These are phyloP conservation scores for Ogataea siamensis DNA, from an alignment of 805 yeast species.

Conservation along the genomic window DNA sequence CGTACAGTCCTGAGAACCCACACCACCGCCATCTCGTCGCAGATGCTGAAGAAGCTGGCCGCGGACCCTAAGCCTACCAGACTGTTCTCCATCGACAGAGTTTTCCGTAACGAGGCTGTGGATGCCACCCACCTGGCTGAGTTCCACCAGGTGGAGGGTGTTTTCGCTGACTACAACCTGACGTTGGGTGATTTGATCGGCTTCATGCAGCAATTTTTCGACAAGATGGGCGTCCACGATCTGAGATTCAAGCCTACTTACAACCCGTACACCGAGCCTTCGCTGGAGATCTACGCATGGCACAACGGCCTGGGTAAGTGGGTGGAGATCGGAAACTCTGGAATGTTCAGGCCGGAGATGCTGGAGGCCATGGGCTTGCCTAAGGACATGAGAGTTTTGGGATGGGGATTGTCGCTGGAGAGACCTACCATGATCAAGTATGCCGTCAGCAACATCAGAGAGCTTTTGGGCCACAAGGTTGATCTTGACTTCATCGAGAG, in stretches of 20 bases:
- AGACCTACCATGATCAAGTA: conserved; percentile 99
- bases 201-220: conserved; percentile 96
- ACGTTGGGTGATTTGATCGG: conserved; percentile 96
- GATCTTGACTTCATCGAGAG: conserved; percentile 89
- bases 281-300: conserved; percentile 95
- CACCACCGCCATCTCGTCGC: conserved; percentile 91
- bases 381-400: conserved; percentile 86
- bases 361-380: conserved; percentile 98
- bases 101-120: conserved; percentile 98
- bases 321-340: conserved; percentile 99
- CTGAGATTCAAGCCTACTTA: conserved; percentile 98
- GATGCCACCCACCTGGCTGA: conserved; percentile 99
- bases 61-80: conserved; percentile 85
- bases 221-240: conserved; percentile 94
- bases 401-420: conserved; percentile 96
- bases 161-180: conserved; percentile 90
- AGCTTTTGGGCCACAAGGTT: conserved; percentile 95
- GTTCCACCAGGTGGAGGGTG: conserved; percentile 99
- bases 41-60: conserved; percentile 84
- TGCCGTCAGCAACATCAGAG: conserved; percentile 93
- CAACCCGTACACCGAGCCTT: conserved; percentile 99
- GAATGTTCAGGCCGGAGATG: conserved; percentile 99
- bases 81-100: conserved; percentile 94
- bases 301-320: conserved; percentile 92
- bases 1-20: conserved; percentile 95